Percentiles rank a stretch among this genome's conserved stretches.
Conservation (phyloP, 179 eudicot genomes). For the Sideroxylon spinosum region DNA sequence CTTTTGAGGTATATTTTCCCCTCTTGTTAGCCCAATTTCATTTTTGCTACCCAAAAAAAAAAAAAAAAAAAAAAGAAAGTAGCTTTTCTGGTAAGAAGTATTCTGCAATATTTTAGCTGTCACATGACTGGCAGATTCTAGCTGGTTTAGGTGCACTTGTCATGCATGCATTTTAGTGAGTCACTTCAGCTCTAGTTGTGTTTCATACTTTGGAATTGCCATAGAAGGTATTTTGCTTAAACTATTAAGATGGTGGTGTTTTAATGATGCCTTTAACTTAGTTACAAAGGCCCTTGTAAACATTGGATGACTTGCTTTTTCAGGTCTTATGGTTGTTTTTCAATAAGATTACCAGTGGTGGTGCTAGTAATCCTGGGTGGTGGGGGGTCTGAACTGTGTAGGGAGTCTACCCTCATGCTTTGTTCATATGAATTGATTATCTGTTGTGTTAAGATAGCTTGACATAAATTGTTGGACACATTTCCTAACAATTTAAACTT, state of each 20-base stretch:
- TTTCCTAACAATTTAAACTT: too few species aligned
- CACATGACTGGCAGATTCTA: neutral
- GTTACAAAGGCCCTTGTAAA: neutral
- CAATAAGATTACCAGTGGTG: neutral
- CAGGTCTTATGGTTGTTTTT: neutral
- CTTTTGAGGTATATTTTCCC: constrained; percentile 55
- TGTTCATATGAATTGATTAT: neutral
- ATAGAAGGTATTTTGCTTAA: neutral
- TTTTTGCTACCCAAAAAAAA: neutral
- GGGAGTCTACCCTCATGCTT: neutral
- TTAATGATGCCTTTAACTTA: neutral
- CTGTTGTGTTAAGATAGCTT: too few species aligned
- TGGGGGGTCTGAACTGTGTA: neutral
- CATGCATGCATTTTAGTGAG: neutral
- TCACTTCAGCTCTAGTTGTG: neutral
- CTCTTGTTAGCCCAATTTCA: neutral
- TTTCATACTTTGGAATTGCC: neutral
- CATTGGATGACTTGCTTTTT: neutral
- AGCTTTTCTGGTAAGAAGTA: neutral
- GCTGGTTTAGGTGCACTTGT: constrained; percentile 11
- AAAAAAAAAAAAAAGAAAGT: neutral
- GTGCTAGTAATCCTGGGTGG: neutral
- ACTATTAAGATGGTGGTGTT: neutral
- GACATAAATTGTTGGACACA: too few species aligned
- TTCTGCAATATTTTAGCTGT: neutral